A percentile compares a stretch with the other conserved stretches of the same genome.
phyloP scores from a whole-genome alignment of 164 flowering plant species.

The Pachysandra terminalis region DNA sequence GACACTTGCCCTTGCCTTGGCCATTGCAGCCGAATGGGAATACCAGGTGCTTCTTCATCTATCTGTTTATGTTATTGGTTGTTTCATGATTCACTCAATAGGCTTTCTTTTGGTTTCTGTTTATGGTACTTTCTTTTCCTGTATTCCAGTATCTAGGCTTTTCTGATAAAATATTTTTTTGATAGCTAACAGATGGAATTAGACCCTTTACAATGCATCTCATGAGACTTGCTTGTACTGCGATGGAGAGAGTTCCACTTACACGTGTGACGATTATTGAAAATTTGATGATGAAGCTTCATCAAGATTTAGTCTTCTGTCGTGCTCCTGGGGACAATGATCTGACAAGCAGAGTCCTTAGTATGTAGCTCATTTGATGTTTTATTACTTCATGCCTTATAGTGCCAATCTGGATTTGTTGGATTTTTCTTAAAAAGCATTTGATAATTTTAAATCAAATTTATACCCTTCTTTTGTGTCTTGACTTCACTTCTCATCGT shows the following conservation, averaged over 20 bases:
- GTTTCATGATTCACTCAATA: background rate
- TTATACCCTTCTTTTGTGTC: too few species aligned
- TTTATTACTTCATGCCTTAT: background rate
- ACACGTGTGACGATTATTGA: constrained; percentile 70
- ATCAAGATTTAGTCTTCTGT: constrained; percentile 88
- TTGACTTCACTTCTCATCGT: too few species aligned
- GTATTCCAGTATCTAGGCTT: background rate
- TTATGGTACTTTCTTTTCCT: background rate
- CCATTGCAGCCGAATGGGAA: constrained; percentile 97
- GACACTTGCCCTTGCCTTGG: constrained; percentile 70
- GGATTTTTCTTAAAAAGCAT: background rate
- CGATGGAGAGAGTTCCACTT: constrained; percentile 93
- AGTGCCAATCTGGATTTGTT: background rate
- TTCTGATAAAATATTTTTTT: constrained; percentile 21
- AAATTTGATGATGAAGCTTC: constrained; percentile 58
- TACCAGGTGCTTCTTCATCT: constrained; percentile 58
- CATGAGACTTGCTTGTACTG: constrained; percentile 93
- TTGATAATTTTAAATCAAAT: background rate
- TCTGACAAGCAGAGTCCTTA: constrained; percentile 52
- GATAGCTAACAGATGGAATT: constrained; percentile 88
- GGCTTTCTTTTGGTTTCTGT: background rate
- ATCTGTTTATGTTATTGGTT: background rate
- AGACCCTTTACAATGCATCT: constrained; percentile 97
- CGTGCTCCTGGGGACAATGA: constrained; percentile 74
- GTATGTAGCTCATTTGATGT: constrained; percentile 32